A percentile compares a stretch with the other conserved stretches of the same genome.
Conservation (phyloP, 2,329 filamentous ascomycete genomes). For the Stagonosporopsis tanaceti region DNA sequence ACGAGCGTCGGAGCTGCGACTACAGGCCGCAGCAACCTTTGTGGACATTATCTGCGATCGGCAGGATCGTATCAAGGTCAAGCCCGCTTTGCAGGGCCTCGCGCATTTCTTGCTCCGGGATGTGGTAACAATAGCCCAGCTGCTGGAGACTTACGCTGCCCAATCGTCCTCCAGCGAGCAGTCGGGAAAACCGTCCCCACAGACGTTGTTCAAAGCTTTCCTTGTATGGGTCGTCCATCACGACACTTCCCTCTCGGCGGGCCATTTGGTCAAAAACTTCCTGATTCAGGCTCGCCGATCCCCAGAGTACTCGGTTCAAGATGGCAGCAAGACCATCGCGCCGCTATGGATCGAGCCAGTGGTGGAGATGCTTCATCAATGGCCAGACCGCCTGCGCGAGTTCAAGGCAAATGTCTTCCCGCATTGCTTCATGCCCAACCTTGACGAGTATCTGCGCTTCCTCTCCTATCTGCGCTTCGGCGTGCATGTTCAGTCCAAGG, state of each 20-base stretch:
- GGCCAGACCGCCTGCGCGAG: slow-evolving; percentile 49
- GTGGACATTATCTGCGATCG: slow-evolving; percentile 67
- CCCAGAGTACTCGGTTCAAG: slow-evolving; percentile 16
- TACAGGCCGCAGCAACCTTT: slow-evolving; percentile 51
- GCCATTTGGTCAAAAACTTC: slow-evolving; percentile 49
- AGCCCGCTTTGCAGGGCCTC: slow-evolving; percentile 73
- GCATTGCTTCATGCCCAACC: slow-evolving; percentile 54
- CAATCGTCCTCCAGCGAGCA: slow-evolving; percentile 13
- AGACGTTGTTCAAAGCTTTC: slow-evolving; percentile 37
- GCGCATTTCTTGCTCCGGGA: slow-evolving; percentile 71
- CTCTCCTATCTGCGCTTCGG: slow-evolving; percentile 50
- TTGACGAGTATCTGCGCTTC: slow-evolving; percentile 52
- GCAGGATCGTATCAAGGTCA: slow-evolving; percentile 70
- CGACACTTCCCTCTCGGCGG: slow-evolving; percentile 51
- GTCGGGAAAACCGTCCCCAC: slow-evolving; percentile 9
- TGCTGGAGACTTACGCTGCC: slow-evolving; percentile 52
- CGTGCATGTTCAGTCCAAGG: slow-evolving; percentile 33
- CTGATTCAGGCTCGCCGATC: slow-evolving; percentile 38
- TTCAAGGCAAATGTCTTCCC: slow-evolving; percentile 59
- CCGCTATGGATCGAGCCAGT: slow-evolving; percentile 53
- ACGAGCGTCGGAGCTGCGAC: slow-evolving; percentile 35
- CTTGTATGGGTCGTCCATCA: slow-evolving; percentile 51
- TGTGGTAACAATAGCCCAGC: slow-evolving; percentile 54
- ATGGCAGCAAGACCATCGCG: slow-evolving; percentile 3
- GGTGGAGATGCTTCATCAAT: slow-evolving; percentile 39